Base-by-base conservation (phyloP, 2,329 filamentous ascomycete genomes). In the Fusarium coffeatum region DNA sequence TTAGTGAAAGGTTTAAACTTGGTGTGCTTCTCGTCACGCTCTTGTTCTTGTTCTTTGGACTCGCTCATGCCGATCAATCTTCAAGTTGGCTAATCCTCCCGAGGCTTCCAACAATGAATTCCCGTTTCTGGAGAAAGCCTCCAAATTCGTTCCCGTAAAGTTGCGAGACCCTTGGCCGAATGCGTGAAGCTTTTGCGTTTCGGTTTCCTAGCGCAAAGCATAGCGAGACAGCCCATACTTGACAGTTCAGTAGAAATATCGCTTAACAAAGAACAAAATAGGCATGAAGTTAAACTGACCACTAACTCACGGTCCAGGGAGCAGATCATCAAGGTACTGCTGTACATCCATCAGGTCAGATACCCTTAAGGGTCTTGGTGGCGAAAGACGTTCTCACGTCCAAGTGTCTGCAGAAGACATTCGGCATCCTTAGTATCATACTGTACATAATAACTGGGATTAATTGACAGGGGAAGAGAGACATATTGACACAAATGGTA, bases 11-110 rank as follows among this genome's bases (percentile, higher is more conserved):
- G 67, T 68, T 55, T 58, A 68, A 70, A 65, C 51, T 55, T 68
- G 53, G 64, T 34, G 54, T 58, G 40, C 58, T 49, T 58, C 45
- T 58, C 34, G 18, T 37, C 34, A n/a, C 34, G 18, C 18, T 37
- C 28, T 50, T 51, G 46, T 50, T 50, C 34, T 27, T 43, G 46
- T 47, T 34, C 15, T 40, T 25, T 55, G 28, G 55, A 62, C 64
- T 73, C 57, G 69, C 64, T 66, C 37, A 54, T 64, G 70, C 63
- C 70, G 70, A 71, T 71, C 66, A 34, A 40, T 45, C 53, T 57
- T 37, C 58, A 58, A 57, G 53, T 37, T 47, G 66, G 42, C 54
- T 46, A 48, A 55, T 45, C 51, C 59, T 37, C 34, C 34, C 34
- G 18, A 37, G 10, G 34, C 34, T 37, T 55, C 25, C 51, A 27